phyloP scores from a whole-genome alignment of 768 basidiomycete species.

The Crassisporium funariophilum region DNA sequence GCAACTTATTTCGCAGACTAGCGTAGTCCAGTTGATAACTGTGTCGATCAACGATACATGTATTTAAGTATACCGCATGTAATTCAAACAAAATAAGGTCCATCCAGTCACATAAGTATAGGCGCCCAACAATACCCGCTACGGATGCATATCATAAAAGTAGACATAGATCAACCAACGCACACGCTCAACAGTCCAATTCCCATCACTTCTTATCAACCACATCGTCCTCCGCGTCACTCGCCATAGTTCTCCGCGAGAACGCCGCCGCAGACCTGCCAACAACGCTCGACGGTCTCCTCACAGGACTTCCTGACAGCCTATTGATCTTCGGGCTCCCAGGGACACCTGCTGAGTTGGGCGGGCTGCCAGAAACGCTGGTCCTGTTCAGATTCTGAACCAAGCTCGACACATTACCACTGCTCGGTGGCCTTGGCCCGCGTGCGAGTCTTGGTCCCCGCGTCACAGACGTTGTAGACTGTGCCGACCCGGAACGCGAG shows the following conservation, averaged over 20 bases:
- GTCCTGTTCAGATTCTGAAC: conserved; percentile 60
- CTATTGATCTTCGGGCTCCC: conserved; percentile 46
- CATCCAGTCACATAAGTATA: too few species aligned
- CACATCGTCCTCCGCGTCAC: conserved; percentile 80
- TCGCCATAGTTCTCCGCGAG: conserved; percentile 79
- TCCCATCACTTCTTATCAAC: conserved; percentile 39
- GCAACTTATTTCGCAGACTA: too few species aligned
- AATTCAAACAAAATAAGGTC: too few species aligned
- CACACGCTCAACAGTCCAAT: not conserved
- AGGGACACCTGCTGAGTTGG: conserved; percentile 28
- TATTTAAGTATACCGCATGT: too few species aligned
- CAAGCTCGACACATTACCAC: conserved; percentile 53
- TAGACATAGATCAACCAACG: conserved; percentile 2
- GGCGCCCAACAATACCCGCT: too few species aligned
- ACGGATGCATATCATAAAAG: conserved; percentile 9
- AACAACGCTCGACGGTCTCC: conserved; percentile 47
- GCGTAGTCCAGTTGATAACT: too few species aligned
- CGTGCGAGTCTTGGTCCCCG: conserved; percentile 41
- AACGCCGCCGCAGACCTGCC: conserved; percentile 52
- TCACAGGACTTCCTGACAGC: conserved; percentile 48
- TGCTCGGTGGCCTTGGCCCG: conserved; percentile 47
- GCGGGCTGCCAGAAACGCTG: conserved; percentile 39
- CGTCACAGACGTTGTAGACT: conserved; percentile 25
- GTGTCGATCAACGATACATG: too few species aligned
- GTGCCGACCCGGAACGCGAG: conserved; percentile 48